These are phyloP conservation scores for Corymbia maculata DNA, from an alignment of 345 rosid genomes.

Conservation along the genomic window DNA sequence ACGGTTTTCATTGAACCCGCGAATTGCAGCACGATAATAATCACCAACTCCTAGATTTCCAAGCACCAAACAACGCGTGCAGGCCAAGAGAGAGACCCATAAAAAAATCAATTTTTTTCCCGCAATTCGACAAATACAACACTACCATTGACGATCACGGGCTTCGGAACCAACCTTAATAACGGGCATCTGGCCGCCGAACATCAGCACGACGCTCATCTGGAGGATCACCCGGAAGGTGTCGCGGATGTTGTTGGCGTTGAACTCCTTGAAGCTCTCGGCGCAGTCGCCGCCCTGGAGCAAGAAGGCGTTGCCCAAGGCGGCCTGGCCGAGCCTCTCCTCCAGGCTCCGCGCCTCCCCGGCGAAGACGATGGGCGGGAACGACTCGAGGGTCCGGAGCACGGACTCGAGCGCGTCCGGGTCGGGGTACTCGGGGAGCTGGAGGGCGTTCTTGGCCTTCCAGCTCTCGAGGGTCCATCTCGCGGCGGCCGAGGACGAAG, in stretches of 20 bases:
- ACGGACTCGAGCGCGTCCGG: slow-evolving; percentile 32
- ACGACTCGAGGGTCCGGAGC: slow-evolving; percentile 33
- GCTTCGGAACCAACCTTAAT: slow-evolving; percentile 13
- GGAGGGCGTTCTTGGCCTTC: slow-evolving; percentile 45
- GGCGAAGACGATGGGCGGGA: slow-evolving; percentile 60
- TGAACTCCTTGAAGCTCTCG: slow-evolving; percentile 34
- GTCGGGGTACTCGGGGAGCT: slow-evolving; percentile 56
- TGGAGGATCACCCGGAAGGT: slow-evolving; percentile 29
- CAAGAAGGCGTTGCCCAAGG: slow-evolving; percentile 25
- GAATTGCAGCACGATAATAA: not conserved
- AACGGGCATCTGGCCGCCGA: slow-evolving; percentile 34
- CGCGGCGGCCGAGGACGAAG: not conserved
- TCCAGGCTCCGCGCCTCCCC: slow-evolving; percentile 57
- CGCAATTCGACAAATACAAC: not conserved
- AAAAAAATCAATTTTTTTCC: not conserved
- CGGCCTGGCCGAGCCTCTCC: slow-evolving; percentile 28
- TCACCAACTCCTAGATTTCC: not conserved
- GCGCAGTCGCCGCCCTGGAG: slow-evolving; percentile 35
- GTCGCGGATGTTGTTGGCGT: slow-evolving; percentile 26
- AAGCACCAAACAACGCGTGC: not conserved
- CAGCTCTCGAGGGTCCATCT: slow-evolving; percentile 47
- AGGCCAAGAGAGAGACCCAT: not conserved
- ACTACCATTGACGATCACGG: not conserved
- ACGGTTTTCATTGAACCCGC: not conserved
- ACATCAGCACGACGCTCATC: slow-evolving; percentile 35